Evolutionary conservation across 306 rosid genomes (phyloP).

Genomic region (Canavalia gladiata): DNA sequence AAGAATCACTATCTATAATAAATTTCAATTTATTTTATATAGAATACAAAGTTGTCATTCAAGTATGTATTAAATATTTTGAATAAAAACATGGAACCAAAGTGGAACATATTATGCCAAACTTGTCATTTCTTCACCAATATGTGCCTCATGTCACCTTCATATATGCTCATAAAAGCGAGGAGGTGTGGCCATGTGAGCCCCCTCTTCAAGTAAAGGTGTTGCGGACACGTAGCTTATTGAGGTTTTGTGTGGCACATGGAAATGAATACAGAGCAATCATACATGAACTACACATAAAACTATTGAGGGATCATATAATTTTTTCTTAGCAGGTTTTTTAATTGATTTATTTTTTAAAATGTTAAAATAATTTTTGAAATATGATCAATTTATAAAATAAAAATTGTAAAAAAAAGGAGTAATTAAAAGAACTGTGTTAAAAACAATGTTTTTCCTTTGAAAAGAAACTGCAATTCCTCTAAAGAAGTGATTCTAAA

Average conservation of each 20-base stretch:
- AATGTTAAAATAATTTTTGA: no score
- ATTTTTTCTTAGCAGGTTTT: no score
- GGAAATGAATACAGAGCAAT: conserved; percentile 42
- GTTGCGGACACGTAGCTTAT: conserved; percentile 41
- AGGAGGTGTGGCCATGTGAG: conserved; percentile 33
- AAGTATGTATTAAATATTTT: background rate
- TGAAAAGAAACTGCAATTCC: conserved; percentile 9
- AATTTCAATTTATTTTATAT: background rate
- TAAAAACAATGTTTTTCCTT: no score
- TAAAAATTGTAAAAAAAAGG: no score
- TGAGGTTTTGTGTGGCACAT: conserved; percentile 51
- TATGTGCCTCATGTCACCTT: conserved; percentile 38
- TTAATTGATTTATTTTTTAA: no score
- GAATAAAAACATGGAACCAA: background rate
- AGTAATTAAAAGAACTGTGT: no score
- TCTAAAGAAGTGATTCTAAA: conserved; percentile 41
- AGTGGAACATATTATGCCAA: conserved; percentile 26
- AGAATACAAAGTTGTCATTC: background rate
- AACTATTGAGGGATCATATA: conserved; percentile 9
- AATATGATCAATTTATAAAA: no score
- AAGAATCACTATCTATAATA: background rate
- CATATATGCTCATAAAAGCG: conserved; percentile 23
- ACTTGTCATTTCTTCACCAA: conserved; percentile 24
- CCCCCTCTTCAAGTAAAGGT: conserved; percentile 31
- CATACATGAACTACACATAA: conserved; percentile 18